phyloP scores from a whole-genome alignment of 345 rosid species.

The Xanthoceras sorbifolium region DNA sequence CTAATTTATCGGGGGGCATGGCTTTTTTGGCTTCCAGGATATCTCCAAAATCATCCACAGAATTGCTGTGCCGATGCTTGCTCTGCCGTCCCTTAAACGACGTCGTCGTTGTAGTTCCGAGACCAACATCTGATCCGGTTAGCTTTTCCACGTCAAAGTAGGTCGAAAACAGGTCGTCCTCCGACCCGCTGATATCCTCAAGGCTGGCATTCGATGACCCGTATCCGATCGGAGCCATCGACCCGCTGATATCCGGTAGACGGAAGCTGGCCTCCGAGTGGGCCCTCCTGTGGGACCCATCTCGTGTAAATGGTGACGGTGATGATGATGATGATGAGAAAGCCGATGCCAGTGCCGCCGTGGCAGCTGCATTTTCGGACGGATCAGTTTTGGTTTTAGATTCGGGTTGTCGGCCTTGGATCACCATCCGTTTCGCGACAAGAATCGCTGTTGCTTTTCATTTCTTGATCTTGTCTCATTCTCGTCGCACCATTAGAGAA shows the following conservation, averaged over 20 bases:
- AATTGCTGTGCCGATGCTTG: conserved; percentile 62
- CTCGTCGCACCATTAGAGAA: not conserved
- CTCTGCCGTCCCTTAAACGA: conserved; percentile 28
- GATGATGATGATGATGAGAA: not conserved
- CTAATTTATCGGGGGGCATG: conserved; percentile 73
- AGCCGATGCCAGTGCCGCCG: too few species aligned
- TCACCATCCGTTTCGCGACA: not conserved
- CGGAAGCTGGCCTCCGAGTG: conserved; percentile 51
- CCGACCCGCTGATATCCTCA: conserved; percentile 54
- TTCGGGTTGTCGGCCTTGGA: not conserved
- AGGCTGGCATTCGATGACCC: conserved; percentile 39
- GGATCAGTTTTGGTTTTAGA: conserved; percentile 1
- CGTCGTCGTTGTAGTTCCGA: conserved; percentile 10
- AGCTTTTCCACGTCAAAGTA: conserved; percentile 61
- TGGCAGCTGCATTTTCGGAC: not conserved
- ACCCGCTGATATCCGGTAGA: conserved; percentile 39
- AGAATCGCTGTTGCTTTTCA: not conserved
- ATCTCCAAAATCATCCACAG: conserved; percentile 59
- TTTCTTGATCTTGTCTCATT: not conserved
- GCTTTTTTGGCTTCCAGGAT: conserved; percentile 74
- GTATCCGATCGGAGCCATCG: conserved; percentile 39
- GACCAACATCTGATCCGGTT: not conserved
- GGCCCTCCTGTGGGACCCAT: conserved; percentile 49
- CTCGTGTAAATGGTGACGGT: not conserved
- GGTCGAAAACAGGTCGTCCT: conserved; percentile 67